Evolutionary conservation across 164 flowering plant genomes (phyloP).

Genomic region (Vitis cinerea): DNA sequence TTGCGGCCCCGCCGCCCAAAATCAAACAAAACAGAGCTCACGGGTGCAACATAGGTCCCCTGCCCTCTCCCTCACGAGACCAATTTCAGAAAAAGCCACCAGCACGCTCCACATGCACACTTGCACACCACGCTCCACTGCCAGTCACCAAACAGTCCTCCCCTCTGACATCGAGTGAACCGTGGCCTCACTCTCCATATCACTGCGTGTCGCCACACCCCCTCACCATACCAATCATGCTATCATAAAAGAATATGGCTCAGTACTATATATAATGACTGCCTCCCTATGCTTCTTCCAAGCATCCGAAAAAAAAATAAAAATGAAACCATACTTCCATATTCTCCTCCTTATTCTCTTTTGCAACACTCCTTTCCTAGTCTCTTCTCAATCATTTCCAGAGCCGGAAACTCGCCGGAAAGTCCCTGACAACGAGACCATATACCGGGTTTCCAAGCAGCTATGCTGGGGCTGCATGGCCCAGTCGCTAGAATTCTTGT

Average conservation of each 20-base stretch:
- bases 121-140: no score
- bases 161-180: no score
- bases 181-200: no score
- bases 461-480: slow-evolving; percentile 55
- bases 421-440: slow-evolving; percentile 29
- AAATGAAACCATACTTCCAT: slow-evolving; percentile 9
- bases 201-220: neutral
- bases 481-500: slow-evolving; percentile 59
- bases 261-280: neutral
- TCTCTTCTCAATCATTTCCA: neutral
- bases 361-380: neutral
- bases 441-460: slow-evolving; percentile 44
- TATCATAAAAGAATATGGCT: neutral
- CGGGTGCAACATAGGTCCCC: slow-evolving; percentile 9
- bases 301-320: neutral
- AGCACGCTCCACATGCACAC: neutral
- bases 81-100: neutral
- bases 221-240: neutral
- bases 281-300: no score
- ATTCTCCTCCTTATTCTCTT: neutral
- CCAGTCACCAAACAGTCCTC: no score
- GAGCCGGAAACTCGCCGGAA: neutral
- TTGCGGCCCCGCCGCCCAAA: slow-evolving; percentile 2
- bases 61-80: slow-evolving; percentile 15
- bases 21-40: slow-evolving; percentile 16